These are phyloP conservation scores for Trichosporon coremiiforme DNA, from an alignment of 1,284 basidiomycete genomes.

Conservation along the genomic window DNA sequence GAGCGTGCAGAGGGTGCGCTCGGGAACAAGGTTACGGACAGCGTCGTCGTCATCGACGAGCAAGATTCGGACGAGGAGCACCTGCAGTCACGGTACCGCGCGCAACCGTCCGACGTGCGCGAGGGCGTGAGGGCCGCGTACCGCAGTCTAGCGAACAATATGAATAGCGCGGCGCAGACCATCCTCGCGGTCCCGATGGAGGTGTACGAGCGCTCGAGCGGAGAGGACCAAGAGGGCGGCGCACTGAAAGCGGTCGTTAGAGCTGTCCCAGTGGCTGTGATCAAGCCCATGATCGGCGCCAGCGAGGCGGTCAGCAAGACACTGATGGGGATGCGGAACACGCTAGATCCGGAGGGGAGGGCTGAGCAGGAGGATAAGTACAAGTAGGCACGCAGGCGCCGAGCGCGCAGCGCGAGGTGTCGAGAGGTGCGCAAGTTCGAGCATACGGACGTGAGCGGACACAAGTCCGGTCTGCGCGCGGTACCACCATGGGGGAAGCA, in stretches of 20 bases:
- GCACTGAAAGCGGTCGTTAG: constrained; percentile 88
- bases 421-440: no score
- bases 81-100: constrained; percentile 76
- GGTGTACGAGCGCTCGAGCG: constrained; percentile 82
- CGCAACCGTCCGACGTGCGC: constrained; percentile 78
- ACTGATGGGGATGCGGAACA: constrained; percentile 85
- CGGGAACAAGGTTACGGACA: constrained; percentile 60
- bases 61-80: constrained; percentile 51
- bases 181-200: constrained; percentile 99
- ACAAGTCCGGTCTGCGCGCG: no score
- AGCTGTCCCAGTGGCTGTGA: constrained; percentile 92
- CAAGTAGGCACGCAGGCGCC: constrained; percentile 58
- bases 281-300: constrained; percentile 95
- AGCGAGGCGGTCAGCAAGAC: constrained; percentile 96
- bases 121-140: constrained; percentile 94
- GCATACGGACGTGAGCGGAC: no score
- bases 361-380: constrained; percentile 85
- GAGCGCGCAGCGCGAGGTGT: constrained; percentile 1
- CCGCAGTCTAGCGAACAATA: constrained; percentile 75
- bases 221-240: constrained; percentile 75
- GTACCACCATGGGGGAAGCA: no score
- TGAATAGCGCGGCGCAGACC: constrained; percentile 93
- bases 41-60: constrained; percentile 30
- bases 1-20: constrained; percentile 93
- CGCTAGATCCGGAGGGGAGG: constrained; percentile 75